Conservation (phyloP, 345 rosid species). For the Turnera subulata region DNA sequence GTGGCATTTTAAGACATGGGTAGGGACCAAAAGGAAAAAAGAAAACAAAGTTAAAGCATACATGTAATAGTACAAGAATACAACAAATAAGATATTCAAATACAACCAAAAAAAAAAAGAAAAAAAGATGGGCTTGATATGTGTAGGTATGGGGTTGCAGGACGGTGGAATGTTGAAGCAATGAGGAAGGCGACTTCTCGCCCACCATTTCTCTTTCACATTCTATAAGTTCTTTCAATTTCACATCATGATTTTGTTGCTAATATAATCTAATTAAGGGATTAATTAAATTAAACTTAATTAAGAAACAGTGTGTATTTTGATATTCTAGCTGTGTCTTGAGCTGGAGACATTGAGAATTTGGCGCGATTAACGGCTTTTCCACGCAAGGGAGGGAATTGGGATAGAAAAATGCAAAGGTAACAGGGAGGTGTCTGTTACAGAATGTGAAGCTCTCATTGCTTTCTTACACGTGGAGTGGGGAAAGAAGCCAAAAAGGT, state of each 20-base stretch:
- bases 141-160: constrained; percentile 20
- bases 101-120: too few relatives aligned
- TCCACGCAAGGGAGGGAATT: background rate
- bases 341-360: background rate
- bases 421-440: background rate
- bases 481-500: too few relatives aligned
- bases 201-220: constrained; percentile 17
- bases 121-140: background rate
- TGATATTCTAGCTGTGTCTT: too few relatives aligned
- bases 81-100: background rate
- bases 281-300: too few relatives aligned
- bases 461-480: background rate
- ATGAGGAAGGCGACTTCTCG: constrained; percentile 27
- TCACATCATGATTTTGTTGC: too few relatives aligned
- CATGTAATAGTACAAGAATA: too few relatives aligned
- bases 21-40: background rate
- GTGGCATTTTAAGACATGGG: background rate
- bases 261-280: too few relatives aligned
- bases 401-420: background rate
- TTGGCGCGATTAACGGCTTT: constrained; percentile 10
- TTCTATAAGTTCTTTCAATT: too few relatives aligned
- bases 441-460: background rate
- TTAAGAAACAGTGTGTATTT: too few relatives aligned
- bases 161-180: constrained; percentile 26
- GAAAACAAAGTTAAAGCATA: background rate